Conservation (phyloP, 345 rosid species). For the Citrus inodora region DNA sequence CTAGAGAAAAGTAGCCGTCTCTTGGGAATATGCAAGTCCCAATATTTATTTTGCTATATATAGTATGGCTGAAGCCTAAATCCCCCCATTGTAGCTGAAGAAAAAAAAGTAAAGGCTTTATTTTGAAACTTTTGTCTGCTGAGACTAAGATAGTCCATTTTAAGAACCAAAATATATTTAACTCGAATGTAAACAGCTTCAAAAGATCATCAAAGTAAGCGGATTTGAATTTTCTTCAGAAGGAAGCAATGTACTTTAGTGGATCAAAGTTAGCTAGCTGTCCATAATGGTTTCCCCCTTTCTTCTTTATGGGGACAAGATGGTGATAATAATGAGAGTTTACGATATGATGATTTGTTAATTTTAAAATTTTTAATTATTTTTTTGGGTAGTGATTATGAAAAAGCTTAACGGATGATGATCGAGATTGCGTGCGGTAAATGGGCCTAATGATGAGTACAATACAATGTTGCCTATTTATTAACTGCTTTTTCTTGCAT, state of each 20-base stretch:
- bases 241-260: background rate
- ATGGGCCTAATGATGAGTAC: too few species aligned
- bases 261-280: too few species aligned
- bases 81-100: background rate
- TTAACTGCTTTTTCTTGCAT: too few species aligned
- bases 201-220: background rate
- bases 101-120: background rate
- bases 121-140: background rate
- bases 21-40: background rate
- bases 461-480: too few species aligned
- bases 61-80: constrained; percentile 3
- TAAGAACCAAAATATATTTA: background rate
- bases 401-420: too few species aligned
- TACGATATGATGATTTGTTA: background rate
- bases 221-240: background rate
- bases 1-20: background rate
- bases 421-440: too few species aligned
- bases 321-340: background rate
- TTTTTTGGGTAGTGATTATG: background rate
- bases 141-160: background rate
- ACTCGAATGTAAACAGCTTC: background rate
- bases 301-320: background rate
- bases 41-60: background rate
- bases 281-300: background rate
- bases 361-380: background rate